A percentile compares a stretch with the other conserved stretches of the same genome.
Evolutionary conservation across 352 stramenopile genomes (phyloP).

Genomic region (Hyaloperonospora arabidopsidis): DNA sequence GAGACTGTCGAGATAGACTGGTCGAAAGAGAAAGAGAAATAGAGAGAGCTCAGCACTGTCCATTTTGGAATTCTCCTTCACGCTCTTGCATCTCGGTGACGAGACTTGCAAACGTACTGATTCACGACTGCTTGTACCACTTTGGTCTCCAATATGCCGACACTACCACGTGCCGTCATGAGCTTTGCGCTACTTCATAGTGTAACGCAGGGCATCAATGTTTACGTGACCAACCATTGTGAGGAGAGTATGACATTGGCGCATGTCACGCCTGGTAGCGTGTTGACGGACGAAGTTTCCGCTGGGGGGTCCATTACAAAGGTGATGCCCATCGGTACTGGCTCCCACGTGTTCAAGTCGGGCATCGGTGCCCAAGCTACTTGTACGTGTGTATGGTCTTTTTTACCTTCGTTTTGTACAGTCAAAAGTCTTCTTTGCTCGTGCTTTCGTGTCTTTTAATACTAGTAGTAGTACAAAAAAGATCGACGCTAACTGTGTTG

Average conservation of each 20-base stretch:
- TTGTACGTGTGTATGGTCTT: conserved; percentile 35
- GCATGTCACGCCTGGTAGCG: conserved; percentile 25
- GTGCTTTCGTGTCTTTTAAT: background rate
- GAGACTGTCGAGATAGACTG: no score
- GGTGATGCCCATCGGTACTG: conserved; percentile 23
- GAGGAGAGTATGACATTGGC: conserved; percentile 37
- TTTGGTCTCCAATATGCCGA: conserved; percentile 19
- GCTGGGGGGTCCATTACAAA: conserved; percentile 29
- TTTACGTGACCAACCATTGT: conserved; percentile 60
- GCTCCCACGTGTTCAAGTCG: conserved; percentile 48
- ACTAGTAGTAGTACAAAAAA: no score
- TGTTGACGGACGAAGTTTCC: conserved; percentile 24
- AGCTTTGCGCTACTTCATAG: conserved; percentile 27
- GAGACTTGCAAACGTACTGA: conserved; percentile 17
- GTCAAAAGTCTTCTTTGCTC: no score
- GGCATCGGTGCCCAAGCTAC: conserved; percentile 44
- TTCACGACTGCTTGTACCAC: no score
- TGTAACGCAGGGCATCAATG: conserved; percentile 29
- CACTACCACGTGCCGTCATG: conserved; percentile 23
- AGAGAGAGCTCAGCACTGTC: conserved; percentile 2
- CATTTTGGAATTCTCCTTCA: conserved; percentile 32
- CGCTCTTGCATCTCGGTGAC: conserved; percentile 22
- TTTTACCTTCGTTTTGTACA: no score
- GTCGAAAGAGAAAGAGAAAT: conserved; percentile 25
- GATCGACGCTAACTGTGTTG: background rate